Base-by-base conservation (phyloP, 2,329 filamentous ascomycete genomes). In the Pseudogymnoascus sp. region DNA sequence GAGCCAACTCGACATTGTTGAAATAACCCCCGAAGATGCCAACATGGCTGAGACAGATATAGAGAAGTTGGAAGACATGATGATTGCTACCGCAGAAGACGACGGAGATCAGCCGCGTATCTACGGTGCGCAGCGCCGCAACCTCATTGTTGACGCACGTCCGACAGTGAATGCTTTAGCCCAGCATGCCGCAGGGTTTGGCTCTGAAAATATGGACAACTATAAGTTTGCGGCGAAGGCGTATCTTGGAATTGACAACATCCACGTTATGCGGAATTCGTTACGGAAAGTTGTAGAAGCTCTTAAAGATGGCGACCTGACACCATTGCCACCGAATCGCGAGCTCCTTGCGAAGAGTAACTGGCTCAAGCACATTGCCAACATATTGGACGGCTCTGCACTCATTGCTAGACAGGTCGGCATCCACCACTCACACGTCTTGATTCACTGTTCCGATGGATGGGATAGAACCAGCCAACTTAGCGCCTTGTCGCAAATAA, bases 381-480 rank as follows among this genome's bases (percentile, higher is more conserved):
- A 88, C 28, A 85, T 99, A 53, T 79, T 99, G 14, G 90, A 95
- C 65, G 95, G 95, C 0, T 88, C 92, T 5, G 85, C 87, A 59
- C 80, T 96, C 63, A 96, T 97, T 69, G 89, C 93, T 31, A 84
- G 90, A 34, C 91, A 95, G 70, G 88, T 99, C 36, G 95, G 92
- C 31, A 87, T 97, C 64, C 89, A 91, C 68, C 93, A 97, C 72
- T 96, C 93, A 1, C 92, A 99, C 73, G 93, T 96, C 9, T 79
- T 99, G 53, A 96, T 99, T 59, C 95, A 99, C 76, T 99, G 95
- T 76, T 97, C 95, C 1, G 95, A 99, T 75, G 95, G 95, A 3
- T 99, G 95, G 95, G 95, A 99, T 76, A 88, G 95, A 60, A 99
- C 95, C 6, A 93, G 92, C 71, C 95, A 99, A 77, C 82, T 99